These are phyloP conservation scores for Coniosporium apollinis DNA, from an alignment of 495 filamentous ascomycete genomes.

Conservation along the genomic window DNA sequence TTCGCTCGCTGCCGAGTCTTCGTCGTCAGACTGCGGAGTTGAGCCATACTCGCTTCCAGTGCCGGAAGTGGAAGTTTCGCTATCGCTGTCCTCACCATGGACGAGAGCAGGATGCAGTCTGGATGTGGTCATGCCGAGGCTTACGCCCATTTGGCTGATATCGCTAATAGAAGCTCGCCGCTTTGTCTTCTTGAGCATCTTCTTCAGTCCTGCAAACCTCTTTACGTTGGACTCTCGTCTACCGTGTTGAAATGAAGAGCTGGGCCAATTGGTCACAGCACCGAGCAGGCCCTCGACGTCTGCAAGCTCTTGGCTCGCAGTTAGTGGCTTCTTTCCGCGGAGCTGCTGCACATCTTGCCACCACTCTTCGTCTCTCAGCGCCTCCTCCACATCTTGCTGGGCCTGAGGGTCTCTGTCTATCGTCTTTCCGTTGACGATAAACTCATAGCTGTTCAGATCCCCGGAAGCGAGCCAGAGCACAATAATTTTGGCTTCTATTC, in stretches of 20 bases:
- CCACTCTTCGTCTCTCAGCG: constrained; percentile 58
- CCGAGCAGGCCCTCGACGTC: constrained; percentile 16
- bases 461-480: constrained; percentile 75
- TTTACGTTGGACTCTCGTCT: constrained; percentile 22
- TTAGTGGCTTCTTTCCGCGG: constrained; percentile 28
- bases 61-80: constrained; percentile 30
- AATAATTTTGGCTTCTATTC: constrained; percentile 62
- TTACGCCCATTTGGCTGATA: constrained; percentile 43
- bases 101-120: constrained; percentile 49
- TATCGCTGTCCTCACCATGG: constrained; percentile 29
- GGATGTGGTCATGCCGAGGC: constrained; percentile 63
- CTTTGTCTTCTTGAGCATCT: constrained; percentile 29
- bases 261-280: constrained; percentile 32
- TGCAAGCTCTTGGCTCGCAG: constrained; percentile 15
- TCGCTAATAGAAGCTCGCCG: constrained; percentile 49
- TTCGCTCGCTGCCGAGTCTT: constrained; percentile 29
- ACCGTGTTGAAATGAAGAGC: constrained; percentile 37
- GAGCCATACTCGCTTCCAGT: constrained; percentile 28
- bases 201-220: constrained; percentile 32
- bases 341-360: constrained; percentile 59
- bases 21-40: constrained; percentile 27
- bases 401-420: constrained; percentile 26
- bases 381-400: constrained; percentile 35
- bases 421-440: constrained; percentile 52
- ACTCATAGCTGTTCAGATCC: constrained; percentile 52